Evolutionary conservation across 352 stramenopile genomes (phyloP).

Genomic region (Pythium rhizo-oryzae): DNA sequence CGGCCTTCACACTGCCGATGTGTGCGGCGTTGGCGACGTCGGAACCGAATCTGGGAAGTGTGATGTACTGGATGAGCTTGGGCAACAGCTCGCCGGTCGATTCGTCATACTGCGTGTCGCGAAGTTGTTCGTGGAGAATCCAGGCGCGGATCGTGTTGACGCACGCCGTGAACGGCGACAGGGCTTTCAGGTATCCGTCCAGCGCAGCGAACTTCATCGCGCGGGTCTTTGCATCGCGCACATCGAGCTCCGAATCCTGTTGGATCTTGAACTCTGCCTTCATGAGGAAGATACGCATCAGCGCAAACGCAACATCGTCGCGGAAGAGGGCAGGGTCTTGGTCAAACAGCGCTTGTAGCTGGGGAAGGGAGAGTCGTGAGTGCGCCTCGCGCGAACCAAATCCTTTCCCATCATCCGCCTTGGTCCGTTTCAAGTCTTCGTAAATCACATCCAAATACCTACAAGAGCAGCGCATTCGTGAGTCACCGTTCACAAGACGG

Average conservation of each 20-base stretch:
- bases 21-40: conserved; percentile 8
- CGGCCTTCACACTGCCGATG: neutral
- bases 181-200: neutral
- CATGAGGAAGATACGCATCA: conserved; percentile 15
- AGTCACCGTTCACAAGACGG: neutral
- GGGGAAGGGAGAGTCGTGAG: conserved; percentile 36
- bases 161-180: neutral
- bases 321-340: conserved; percentile 8
- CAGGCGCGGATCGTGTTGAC: conserved; percentile 19
- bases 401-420: conserved; percentile 3
- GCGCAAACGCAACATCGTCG: conserved; percentile 8
- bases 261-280: neutral
- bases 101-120: conserved; percentile 1
- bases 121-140: conserved; percentile 25
- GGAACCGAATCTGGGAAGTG: conserved; percentile 14
- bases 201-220: neutral
- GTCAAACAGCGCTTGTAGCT: conserved; percentile 35
- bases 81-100: neutral
- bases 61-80: conserved; percentile 26
- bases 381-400: conserved; percentile 47
- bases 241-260: neutral
- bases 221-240: neutral
- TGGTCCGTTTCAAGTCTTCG: conserved; percentile 36
- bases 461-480: neutral
- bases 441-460: conserved; percentile 42